Percentiles rank a stretch among this genome's conserved stretches.
These are phyloP conservation scores for Russula griseocarnosa DNA, from an alignment of 768 basidiomycete species.

Conservation along the genomic window DNA sequence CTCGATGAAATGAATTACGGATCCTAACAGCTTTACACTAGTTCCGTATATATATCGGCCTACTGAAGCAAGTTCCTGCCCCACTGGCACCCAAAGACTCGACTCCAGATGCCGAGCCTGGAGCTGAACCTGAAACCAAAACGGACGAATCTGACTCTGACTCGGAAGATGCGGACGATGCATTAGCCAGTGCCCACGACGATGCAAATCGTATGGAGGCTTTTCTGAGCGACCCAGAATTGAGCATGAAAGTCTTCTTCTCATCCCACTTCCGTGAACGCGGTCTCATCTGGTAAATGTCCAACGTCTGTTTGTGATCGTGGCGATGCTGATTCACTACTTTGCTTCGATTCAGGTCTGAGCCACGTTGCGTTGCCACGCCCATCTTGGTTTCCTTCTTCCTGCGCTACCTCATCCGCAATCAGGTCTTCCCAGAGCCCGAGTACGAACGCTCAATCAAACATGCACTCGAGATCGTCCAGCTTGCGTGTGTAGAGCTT, in stretches of 20 bases:
- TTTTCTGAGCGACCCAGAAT: conserved; percentile 64
- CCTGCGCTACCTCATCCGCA: conserved; percentile 55
- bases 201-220: conserved; percentile 35
- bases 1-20: not conserved
- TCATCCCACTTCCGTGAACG: conserved; percentile 64
- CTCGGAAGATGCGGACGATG: conserved; percentile 39
- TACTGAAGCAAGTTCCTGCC: conserved; percentile 35
- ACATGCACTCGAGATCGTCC: conserved; percentile 43
- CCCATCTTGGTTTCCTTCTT: conserved; percentile 60
- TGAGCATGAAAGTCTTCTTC: conserved; percentile 57
- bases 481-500: conserved; percentile 47
- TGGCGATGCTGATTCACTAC: conserved; percentile 26
- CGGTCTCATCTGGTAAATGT: conserved; percentile 59
- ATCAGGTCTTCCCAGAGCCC: conserved; percentile 49
- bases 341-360: conserved; percentile 36
- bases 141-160: conserved; percentile 18
- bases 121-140: conserved; percentile 28
- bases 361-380: conserved; percentile 45
- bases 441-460: conserved; percentile 45
- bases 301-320: not conserved
- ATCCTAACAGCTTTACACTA: conserved; percentile 32
- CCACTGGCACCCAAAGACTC: conserved; percentile 24
- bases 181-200: not conserved
- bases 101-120: conserved; percentile 27
- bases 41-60: conserved; percentile 61